Evolutionary conservation across 495 filamentous ascomycete species (phyloP), one percentile per base, ranked within the genome.

Genomic region (Podospora bellae-mahoneyi): DNA sequence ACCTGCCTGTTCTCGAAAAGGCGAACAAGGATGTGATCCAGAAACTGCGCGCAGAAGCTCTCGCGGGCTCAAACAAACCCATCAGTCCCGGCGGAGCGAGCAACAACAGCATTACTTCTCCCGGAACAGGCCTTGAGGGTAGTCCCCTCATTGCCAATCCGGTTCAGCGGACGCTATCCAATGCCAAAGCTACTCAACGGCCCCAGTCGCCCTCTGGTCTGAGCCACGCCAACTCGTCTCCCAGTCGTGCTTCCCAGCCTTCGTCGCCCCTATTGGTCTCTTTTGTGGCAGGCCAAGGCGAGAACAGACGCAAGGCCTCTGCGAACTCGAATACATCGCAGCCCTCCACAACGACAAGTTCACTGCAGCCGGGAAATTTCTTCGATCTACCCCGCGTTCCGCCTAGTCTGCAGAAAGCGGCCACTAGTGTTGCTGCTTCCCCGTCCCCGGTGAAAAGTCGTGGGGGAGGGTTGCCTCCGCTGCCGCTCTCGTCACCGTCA

Each of bases 21-120:
- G 95, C 96, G 53, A 99, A 99, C 76, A 98, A 98, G 75, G 96
- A 99, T 76, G 92, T 97, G 56, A 95, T 99, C 53, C 93, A 98
- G 73, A 97, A 97, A 73, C 84, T 99, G 66, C 87, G 93, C 10
- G 92, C 92, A 28, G 94, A 97, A 75, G 94, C 92, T 34, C 81
- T 93, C 75, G 90, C 91, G 54, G 83, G 84, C 19, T 89, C 91
- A 71, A 84, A 72, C 74, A 86, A 85, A 67, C 77, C 74, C 2
- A 69, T 78, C 18, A 85, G 79, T 59, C 82, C 83, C 18, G 78
- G 76, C 27, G 76, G 77, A 1, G 65, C 78, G 66, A 48, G 39
- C 39, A 80, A 78, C 39, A 80, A 78, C 64, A 79, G 69, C 54
- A 73, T 79, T 6, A 77, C 77, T 2, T 82, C 82, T 7, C 83